Conservation (phyloP, 257 asterid genomes). For the Nicotiana attenuata region DNA sequence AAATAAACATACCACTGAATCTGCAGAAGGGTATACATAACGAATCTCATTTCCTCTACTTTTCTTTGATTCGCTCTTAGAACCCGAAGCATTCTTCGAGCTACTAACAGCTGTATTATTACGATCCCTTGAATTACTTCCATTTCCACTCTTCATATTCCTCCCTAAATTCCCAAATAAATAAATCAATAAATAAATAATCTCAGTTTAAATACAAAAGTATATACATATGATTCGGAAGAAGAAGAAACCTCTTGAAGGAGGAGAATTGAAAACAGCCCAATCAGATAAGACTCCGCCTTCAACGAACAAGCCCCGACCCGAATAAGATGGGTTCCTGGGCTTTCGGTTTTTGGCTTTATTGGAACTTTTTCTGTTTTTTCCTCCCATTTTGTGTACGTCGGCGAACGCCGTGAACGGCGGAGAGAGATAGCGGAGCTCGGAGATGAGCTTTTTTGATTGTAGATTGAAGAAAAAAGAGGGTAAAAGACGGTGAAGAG, state of each 20-base stretch:
- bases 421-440: background rate
- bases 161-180: constrained; percentile 31
- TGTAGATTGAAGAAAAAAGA: background rate
- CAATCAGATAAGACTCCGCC: constrained; percentile 83
- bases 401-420: background rate
- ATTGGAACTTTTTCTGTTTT: constrained; percentile 32
- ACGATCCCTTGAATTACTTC: constrained; percentile 32
- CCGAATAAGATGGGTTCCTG: constrained; percentile 29
- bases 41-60: constrained; percentile 41
- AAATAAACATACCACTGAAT: constrained; percentile 44
- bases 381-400: constrained; percentile 14
- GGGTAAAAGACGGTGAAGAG: background rate
- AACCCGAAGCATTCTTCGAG: constrained; percentile 21
- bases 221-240: background rate
- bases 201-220: background rate
- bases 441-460: background rate
- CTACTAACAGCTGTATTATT: constrained; percentile 32
- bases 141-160: constrained; percentile 39
- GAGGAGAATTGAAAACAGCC: constrained; percentile 54
- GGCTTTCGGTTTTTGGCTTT: constrained; percentile 42
- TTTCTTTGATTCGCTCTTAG: constrained; percentile 28
- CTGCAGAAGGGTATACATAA: constrained; percentile 42
- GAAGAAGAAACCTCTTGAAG: constrained; percentile 54
- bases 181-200: background rate
- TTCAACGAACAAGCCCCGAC: constrained; percentile 57